Base-by-base conservation (phyloP, 495 filamentous ascomycete species). In the Aspergillus nanangensis region DNA sequence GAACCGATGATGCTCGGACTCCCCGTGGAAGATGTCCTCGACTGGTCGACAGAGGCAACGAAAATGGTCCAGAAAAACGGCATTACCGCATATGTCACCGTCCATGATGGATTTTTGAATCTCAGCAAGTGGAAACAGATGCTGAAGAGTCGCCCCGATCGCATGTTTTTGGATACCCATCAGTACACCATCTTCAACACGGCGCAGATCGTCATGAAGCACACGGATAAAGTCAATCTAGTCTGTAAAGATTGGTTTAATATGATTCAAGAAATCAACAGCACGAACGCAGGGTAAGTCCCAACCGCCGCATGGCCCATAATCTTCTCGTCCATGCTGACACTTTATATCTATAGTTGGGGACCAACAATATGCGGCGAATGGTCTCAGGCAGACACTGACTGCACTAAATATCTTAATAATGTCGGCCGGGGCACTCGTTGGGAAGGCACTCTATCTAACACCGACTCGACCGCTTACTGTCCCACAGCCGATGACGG, bases 361-460 rank as follows among this genome's bases (percentile, higher is more conserved):
- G 94, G 94, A 0, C 93, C 93, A 4, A 96, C 91, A n/a, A 82
- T 97, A 42, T 88, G 92, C 61, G 94, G 92, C 55, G 94, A 99
- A 76, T 99, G 90, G 89, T 89, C 84, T 3, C 93, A 97, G 75
- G 92, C 94, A 34, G 94, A 99, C 61, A 97, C 94, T 10, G 94
- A 99, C 69, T 99, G 94, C 70, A 81, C 89, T 2, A 51, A 76
- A 52, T 82, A 90, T 57, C 77, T 99, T 47, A 97, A 95, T 64
- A 90, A 96, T 62, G 89, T 96, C 41, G 86, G 84, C 52, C 75
- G 79, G 50, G 94, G 94, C 43, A 87, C 83, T 41, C 82, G 94
- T 36, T 99, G 94, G 94, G 83, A 87, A 61, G 94, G 94, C 29
- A 92, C 88, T 1, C 65, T 84, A 31, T 65, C 74, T 32, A 81